Percentiles rank a stretch among this genome's conserved stretches.
phyloP scores from a whole-genome alignment of 179 eudicot genomes.

The Sideroxylon spinosum region DNA sequence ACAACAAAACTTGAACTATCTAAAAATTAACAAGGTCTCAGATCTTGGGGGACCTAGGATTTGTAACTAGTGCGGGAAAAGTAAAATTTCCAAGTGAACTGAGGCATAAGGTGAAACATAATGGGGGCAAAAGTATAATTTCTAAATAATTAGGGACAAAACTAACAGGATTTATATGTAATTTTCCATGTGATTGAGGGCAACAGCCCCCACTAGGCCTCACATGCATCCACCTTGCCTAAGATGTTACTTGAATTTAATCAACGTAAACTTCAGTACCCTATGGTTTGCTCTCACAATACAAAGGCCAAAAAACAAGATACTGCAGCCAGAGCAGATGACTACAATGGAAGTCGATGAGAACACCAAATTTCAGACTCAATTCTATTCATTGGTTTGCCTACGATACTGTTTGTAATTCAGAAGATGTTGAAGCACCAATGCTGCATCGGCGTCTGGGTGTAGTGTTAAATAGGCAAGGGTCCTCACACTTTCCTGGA shows the following conservation, averaged over 20 bases:
- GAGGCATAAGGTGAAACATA: too few relatives aligned
- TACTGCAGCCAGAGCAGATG: slow-evolving; percentile 19
- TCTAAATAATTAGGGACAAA: too few relatives aligned
- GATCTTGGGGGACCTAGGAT: neutral
- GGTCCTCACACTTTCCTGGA: too few relatives aligned
- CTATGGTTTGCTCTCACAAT: slow-evolving; percentile 18
- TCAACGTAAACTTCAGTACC: neutral
- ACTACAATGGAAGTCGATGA: slow-evolving; percentile 13
- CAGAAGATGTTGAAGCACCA: slow-evolving; percentile 17
- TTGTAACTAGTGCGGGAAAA: too few relatives aligned
- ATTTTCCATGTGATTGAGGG: too few relatives aligned
- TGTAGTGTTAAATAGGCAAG: too few relatives aligned
- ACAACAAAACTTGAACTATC: neutral
- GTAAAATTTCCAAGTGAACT: too few relatives aligned
- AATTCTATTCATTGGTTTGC: slow-evolving; percentile 19
- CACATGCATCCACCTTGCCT: neutral
- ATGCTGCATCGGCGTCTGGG: too few relatives aligned
- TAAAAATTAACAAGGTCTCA: slow-evolving; percentile 1
- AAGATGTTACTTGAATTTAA: neutral
- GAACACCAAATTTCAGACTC: slow-evolving; percentile 20
- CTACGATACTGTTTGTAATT: slow-evolving; percentile 30
- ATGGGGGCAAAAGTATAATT: too few relatives aligned
- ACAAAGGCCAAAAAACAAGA: slow-evolving; percentile 14
- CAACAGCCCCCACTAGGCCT: neutral
- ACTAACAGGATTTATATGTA: too few relatives aligned